Conservation (phyloP, 2,329 filamentous ascomycete species). For the Hymenoscyphus infarciens region DNA sequence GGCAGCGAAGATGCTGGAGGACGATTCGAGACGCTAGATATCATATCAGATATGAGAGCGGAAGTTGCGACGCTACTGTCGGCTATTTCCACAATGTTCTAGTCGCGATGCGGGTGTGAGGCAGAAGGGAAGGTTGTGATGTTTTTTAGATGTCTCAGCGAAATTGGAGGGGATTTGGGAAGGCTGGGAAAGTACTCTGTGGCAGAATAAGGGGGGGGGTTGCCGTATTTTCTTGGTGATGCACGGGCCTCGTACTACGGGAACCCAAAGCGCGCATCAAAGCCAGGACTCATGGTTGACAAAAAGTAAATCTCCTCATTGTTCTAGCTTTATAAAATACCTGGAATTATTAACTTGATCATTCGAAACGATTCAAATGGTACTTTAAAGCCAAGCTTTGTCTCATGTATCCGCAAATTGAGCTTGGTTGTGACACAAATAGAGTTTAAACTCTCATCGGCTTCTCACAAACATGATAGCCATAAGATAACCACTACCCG, state of each 20-base stretch:
- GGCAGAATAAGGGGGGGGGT: too few relatives aligned
- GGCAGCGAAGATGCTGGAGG: neutral
- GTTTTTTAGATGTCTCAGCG: neutral
- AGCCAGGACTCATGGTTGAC: too few relatives aligned
- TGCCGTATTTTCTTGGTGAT: too few relatives aligned
- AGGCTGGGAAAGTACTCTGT: too few relatives aligned
- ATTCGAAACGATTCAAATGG: too few relatives aligned
- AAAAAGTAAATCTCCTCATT: too few relatives aligned
- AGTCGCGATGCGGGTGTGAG: neutral
- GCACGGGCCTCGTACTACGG: too few relatives aligned
- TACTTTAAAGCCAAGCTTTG: too few relatives aligned
- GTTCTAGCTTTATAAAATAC: too few relatives aligned
- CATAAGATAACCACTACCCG: neutral
- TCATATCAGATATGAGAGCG: neutral
- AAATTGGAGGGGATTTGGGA: neutral
- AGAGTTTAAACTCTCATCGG: neutral
- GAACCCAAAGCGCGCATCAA: too few relatives aligned
- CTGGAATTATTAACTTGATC: too few relatives aligned
- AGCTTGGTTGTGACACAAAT: neutral
- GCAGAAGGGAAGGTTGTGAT: neutral
- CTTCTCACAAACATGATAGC: neutral
- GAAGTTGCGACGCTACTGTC: neutral
- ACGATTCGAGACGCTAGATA: neutral
- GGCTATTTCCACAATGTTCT: neutral
- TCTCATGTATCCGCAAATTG: neutral